Conservation (phyloP, 2,329 filamentous ascomycete genomes). For the Corynespora cassiicola region DNA sequence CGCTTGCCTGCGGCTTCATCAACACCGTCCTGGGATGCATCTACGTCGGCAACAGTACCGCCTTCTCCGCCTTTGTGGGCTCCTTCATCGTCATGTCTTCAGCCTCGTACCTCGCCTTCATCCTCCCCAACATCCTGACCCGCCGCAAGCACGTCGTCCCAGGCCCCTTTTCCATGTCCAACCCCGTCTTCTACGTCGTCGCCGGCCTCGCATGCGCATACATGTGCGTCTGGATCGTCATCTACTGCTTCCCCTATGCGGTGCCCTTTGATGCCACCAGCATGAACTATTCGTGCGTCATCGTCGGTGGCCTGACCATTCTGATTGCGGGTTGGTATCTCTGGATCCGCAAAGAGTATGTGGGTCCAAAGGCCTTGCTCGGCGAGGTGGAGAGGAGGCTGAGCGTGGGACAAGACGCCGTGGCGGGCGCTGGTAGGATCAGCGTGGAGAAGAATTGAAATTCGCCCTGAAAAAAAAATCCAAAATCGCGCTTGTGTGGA, state of each 20-base stretch:
- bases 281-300: conserved; percentile 63
- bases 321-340: conserved; percentile 55
- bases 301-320: conserved; percentile 60
- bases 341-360: conserved; percentile 48
- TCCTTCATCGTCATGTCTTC: conserved; percentile 63
- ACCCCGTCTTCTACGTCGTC: conserved; percentile 51
- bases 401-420: conserved; percentile 13
- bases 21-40: conserved; percentile 67
- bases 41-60: conserved; percentile 70
- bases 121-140: conserved; percentile 58
- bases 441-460: conserved; percentile 3
- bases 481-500: too few relatives aligned
- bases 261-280: conserved; percentile 52
- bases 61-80: conserved; percentile 72
- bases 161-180: conserved; percentile 6
- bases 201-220: conserved; percentile 63
- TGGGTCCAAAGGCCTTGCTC: conserved; percentile 40
- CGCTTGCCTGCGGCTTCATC: conserved; percentile 56
- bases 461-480: too few relatives aligned
- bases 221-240: conserved; percentile 66
- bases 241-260: conserved; percentile 65
- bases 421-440: background rate
- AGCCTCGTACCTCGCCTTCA: conserved; percentile 67
- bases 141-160: conserved; percentile 36
- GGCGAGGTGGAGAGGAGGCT: conserved; percentile 25